Conservation (phyloP, 2,329 filamentous ascomycete genomes). For the Cladosporium sp. region DNA sequence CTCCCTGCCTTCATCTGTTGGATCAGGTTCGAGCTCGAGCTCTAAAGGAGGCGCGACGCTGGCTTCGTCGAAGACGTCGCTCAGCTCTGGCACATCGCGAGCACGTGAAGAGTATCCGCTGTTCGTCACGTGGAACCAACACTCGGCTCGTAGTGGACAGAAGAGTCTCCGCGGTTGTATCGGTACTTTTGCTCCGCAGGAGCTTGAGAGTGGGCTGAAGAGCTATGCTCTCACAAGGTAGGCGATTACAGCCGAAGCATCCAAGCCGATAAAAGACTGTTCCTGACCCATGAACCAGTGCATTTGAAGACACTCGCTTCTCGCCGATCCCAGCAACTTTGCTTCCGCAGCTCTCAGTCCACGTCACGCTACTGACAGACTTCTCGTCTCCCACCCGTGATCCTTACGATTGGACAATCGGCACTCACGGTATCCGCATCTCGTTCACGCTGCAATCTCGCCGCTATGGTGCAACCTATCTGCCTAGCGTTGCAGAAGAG, state of each 20-base stretch:
- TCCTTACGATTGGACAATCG: slow-evolving; percentile 79
- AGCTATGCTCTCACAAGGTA: slow-evolving; percentile 79
- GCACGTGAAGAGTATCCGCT: slow-evolving; percentile 56
- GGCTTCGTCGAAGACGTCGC: slow-evolving; percentile 16
- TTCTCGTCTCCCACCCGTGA: slow-evolving; percentile 59
- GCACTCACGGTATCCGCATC: slow-evolving; percentile 81
- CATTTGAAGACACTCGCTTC: slow-evolving; percentile 62
- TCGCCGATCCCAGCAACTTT: slow-evolving; percentile 61
- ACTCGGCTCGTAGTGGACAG: slow-evolving; percentile 52
- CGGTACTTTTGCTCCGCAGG: slow-evolving; percentile 80
- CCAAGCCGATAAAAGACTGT: neutral
- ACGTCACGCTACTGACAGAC: slow-evolving; percentile 65
- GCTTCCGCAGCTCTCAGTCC: slow-evolving; percentile 67
- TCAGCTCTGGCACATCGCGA: slow-evolving; percentile 6
- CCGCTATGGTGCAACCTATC: slow-evolving; percentile 79
- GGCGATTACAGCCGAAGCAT: slow-evolving; percentile 22
- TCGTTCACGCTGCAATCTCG: slow-evolving; percentile 71
- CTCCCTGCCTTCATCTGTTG: slow-evolving; percentile 25
- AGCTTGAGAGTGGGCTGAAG: slow-evolving; percentile 67
- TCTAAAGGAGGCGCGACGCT: slow-evolving; percentile 7
- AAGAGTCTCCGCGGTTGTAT: slow-evolving; percentile 86
- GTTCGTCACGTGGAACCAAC: slow-evolving; percentile 91
- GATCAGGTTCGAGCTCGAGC: slow-evolving; percentile 3
- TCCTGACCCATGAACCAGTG: slow-evolving; percentile 37
- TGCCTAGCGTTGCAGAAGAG: slow-evolving; percentile 86